A percentile compares a stretch with the other conserved stretches of the same genome.
These are phyloP conservation scores for Nitzschia sp. DNA, from an alignment of 108 stramenopile species.

Conservation along the genomic window DNA sequence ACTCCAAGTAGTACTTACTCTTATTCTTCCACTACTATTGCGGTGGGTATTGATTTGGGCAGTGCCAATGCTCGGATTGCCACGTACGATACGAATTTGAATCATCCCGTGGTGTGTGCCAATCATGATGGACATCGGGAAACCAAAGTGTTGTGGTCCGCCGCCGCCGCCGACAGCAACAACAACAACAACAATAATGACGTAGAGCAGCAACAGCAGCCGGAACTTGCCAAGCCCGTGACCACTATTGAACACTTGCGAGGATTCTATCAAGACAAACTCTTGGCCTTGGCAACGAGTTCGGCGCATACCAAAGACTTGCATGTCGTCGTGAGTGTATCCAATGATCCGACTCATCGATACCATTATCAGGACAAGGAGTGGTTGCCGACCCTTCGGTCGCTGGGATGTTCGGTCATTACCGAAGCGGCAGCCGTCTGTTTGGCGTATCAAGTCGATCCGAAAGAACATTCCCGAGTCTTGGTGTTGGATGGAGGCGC, in stretches of 20 bases:
- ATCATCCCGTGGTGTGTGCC: constrained; percentile 26
- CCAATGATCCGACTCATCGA: constrained; percentile 5
- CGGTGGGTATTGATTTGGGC: constrained; percentile 42
- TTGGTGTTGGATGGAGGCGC: constrained; percentile 75
- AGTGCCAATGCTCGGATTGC: constrained; percentile 37
- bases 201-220: neutral
- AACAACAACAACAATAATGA: too few relatives aligned
- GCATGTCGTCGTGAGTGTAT: constrained; percentile 23
- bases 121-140: constrained; percentile 36
- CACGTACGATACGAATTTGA: constrained; percentile 34
- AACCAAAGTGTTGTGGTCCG: constrained; percentile 15
- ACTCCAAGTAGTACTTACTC: too few relatives aligned
- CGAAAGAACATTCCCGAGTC: constrained; percentile 24
- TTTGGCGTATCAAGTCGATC: constrained; percentile 32
- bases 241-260: constrained; percentile 12
- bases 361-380: neutral
- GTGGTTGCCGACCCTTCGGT: constrained; percentile 13
- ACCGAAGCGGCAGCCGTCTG: constrained; percentile 35
- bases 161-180: neutral
- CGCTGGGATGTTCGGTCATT: constrained; percentile 30
- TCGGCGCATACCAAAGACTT: constrained; percentile 38
- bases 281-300: constrained; percentile 28
- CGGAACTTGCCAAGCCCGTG: neutral
- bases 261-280: constrained; percentile 8
- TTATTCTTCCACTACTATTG: constrained; percentile 12